A percentile compares a stretch with the other conserved stretches of the same genome.
These are phyloP conservation scores for Usnea hakonensis DNA, from an alignment of 495 filamentous ascomycete genomes.

Conservation along the genomic window DNA sequence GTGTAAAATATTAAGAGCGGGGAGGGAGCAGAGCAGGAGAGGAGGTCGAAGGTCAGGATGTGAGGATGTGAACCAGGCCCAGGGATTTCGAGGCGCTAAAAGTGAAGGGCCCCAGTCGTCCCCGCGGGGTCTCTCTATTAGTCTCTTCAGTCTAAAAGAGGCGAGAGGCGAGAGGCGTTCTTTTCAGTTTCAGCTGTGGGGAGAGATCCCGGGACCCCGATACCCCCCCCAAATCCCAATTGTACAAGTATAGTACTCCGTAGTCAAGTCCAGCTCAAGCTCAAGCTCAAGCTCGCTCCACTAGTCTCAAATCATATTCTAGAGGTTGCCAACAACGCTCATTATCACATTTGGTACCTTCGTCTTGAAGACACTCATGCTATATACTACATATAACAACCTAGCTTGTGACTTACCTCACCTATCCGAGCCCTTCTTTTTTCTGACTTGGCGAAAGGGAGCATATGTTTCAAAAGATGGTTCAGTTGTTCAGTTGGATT, in stretches of 20 bases:
- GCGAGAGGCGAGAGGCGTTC: conserved; percentile 15
- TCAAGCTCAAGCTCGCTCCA: neutral
- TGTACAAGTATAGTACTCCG: too few species aligned
- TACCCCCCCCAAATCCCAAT: too few species aligned
- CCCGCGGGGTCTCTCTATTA: conserved; percentile 8
- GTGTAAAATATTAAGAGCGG: neutral
- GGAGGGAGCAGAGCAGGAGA: neutral
- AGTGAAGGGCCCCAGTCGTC: neutral
- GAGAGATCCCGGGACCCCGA: conserved; percentile 1
- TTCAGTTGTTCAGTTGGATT: too few species aligned
- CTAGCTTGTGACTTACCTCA: too few species aligned
- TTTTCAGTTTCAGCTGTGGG: neutral
- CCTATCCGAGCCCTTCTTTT: too few species aligned
- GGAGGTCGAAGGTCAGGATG: conserved; percentile 5
- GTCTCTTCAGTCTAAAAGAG: conserved; percentile 1
- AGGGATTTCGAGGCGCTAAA: conserved; percentile 5
- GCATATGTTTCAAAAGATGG: too few species aligned
- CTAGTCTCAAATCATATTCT: neutral
- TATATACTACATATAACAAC: too few species aligned
- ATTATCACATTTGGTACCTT: neutral
- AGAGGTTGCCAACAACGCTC: neutral
- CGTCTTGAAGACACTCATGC: neutral
- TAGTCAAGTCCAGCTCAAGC: neutral
- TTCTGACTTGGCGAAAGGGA: too few species aligned
- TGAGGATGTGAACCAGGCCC: conserved; percentile 3